Conservation (phyloP, 2,329 filamentous ascomycete species). For the Aspergillus pseudoglaucus region DNA sequence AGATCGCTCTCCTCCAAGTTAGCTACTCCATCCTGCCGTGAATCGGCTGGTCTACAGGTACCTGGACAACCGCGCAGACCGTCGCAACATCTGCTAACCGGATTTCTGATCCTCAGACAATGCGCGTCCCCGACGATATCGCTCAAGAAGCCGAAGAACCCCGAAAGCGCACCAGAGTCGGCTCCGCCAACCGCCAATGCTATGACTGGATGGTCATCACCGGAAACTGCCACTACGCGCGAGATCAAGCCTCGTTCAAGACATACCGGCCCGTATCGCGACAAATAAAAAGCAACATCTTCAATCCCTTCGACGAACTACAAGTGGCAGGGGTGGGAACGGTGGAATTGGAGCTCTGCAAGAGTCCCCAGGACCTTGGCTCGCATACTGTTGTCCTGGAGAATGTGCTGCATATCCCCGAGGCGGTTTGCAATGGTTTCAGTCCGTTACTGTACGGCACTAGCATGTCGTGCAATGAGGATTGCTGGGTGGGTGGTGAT, state of each 20-base stretch:
- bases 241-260: slow-evolving; percentile 25
- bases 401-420: slow-evolving; percentile 30
- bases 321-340: slow-evolving; percentile 26
- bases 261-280: slow-evolving; percentile 21
- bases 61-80: neutral
- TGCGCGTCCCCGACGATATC: neutral
- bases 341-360: slow-evolving; percentile 23
- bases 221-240: slow-evolving; percentile 28
- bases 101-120: neutral
- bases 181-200: slow-evolving; percentile 3
- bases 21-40: too few species aligned
- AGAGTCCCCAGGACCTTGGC: slow-evolving; percentile 12
- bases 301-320: slow-evolving; percentile 17
- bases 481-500: slow-evolving; percentile 16
- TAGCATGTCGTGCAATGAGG: slow-evolving; percentile 16
- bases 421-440: slow-evolving; percentile 28
- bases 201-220: slow-evolving; percentile 25
- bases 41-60: neutral
- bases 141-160: neutral
- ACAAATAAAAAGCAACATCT: slow-evolving; percentile 14
- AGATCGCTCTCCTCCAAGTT: too few species aligned
- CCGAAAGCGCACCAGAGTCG: neutral
- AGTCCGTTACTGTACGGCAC: slow-evolving; percentile 18
- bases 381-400: slow-evolving; percentile 22
- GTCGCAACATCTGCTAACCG: neutral